Evolutionary conservation across 2,329 filamentous ascomycete species (phyloP).

Genomic region (Xylariaceae sp.): DNA sequence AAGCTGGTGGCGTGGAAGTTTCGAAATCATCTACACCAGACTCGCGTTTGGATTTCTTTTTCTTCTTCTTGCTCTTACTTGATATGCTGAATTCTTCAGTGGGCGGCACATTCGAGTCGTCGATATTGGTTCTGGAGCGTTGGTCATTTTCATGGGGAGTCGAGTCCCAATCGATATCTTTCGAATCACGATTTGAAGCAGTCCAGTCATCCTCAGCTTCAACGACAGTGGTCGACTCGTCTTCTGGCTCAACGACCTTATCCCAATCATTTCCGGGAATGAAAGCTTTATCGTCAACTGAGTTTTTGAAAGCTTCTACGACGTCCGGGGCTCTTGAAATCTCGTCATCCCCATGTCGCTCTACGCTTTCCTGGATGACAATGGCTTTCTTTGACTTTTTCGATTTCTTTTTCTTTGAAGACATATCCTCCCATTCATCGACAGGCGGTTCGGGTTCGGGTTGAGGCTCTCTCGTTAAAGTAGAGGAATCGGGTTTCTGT

Average conservation of each 20-base stretch:
- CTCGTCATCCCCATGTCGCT: no score
- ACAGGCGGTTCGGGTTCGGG: conserved; percentile 19
- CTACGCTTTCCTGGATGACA: conserved; percentile 21
- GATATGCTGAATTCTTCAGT: conserved; percentile 27
- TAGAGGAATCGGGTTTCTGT: conserved; percentile 7
- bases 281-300: conserved; percentile 14
- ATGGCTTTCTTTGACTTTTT: conserved; percentile 27
- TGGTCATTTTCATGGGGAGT: conserved; percentile 3
- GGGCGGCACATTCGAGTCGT: conserved; percentile 8
- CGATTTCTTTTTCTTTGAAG: conserved; percentile 23
- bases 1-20: conserved; percentile 8
- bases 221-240: neutral
- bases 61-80: conserved; percentile 44
- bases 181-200: conserved; percentile 9
- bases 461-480: conserved; percentile 13
- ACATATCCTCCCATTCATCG: conserved; percentile 24
- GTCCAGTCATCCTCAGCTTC: conserved; percentile 11
- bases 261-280: no score
- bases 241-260: neutral
- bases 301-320: no score
- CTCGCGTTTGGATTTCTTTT: conserved; percentile 34
- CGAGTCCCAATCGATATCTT: conserved; percentile 5
- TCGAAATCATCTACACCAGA: conserved; percentile 18
- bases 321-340: no score
- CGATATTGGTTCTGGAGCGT: conserved; percentile 14